Base-by-base conservation (phyloP, 208 protist species). In the Trypanosoma avium region DNA sequence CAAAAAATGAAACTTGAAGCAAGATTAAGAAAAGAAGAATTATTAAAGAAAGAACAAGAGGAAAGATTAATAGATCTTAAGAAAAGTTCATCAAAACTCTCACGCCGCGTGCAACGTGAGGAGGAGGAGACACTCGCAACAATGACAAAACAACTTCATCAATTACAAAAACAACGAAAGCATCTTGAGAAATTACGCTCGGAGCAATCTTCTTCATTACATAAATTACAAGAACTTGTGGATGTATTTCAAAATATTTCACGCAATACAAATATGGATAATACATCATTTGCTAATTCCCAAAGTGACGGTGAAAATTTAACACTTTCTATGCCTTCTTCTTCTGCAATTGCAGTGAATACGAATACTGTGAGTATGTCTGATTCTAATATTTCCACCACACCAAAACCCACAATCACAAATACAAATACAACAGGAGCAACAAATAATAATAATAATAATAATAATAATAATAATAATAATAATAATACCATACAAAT, bases 141-240 rank as follows among this genome's bases (percentile, higher is more conserved):
- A 35, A 59, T 90, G 61, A 66, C 74, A 29, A 40, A 77, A 30
- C 75, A 80, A 30, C 70, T 94, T 30, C 63, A 52, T 38, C 54
- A 71, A 48, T 62, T 90, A 36, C 79, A 91, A 61, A 50, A 59
- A 6, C 80, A 89, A 67, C 79, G 84, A 19, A 47, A 72, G n/a
- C 68, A 88, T 59, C 73, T 92, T 30, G 77, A 86, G 26, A 56
- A 36, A 0, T 56, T 78, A n/a, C 72, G 88, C 15, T 75, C 32
- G 47, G 80, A 81, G 55, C 77, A 91, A 53, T 80, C 73, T 13
- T 75, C 58, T 40, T 86, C 82, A 4, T 46, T 94, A 26, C 80
- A 88, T 68, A 70, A 89, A 64, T 60, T 94, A 17, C 80, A 88
- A 67, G 59, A 72, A 36, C 72, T 94, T 13, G 75, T 94, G 15